phyloP scores from a whole-genome alignment of 768 basidiomycete species.

The Termitomyces sp. region DNA sequence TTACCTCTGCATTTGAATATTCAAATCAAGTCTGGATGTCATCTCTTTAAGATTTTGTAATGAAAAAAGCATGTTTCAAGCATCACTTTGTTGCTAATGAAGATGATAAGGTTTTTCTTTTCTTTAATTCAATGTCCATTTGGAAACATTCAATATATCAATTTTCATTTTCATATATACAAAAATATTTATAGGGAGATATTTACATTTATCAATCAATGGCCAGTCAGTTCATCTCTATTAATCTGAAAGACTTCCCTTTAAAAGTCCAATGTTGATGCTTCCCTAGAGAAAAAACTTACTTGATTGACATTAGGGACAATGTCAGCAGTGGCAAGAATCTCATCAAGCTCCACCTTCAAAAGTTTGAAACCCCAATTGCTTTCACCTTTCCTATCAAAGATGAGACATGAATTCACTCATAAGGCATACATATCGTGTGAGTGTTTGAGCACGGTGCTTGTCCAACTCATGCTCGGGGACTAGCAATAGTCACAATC shows the following conservation, averaged over 20 bases:
- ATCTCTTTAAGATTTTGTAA: not conserved
- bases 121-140: too few relatives aligned
- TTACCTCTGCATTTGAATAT: not conserved
- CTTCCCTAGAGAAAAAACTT: conserved; percentile 1
- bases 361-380: conserved; percentile 79
- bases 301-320: conserved; percentile 76
- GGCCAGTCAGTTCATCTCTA: too few relatives aligned
- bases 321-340: conserved; percentile 61
- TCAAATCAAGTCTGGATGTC: not conserved
- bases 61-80: not conserved
- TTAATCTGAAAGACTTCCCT: too few relatives aligned
- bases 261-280: too few relatives aligned
- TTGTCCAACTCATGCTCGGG: conserved; percentile 78
- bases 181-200: too few relatives aligned
- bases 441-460: conserved; percentile 70
- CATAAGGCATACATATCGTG: too few relatives aligned
- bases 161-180: too few relatives aligned
- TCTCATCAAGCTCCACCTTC: conserved; percentile 61
- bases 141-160: too few relatives aligned
- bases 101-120: too few relatives aligned
- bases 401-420: conserved; percentile 2
- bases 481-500: conserved; percentile 26
- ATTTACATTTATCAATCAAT: too few relatives aligned
- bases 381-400: conserved; percentile 52
- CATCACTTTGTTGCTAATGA: not conserved